Evolutionary conservation across 148 eudicot species (phyloP).

Genomic region (Amaranthus cruentus): DNA sequence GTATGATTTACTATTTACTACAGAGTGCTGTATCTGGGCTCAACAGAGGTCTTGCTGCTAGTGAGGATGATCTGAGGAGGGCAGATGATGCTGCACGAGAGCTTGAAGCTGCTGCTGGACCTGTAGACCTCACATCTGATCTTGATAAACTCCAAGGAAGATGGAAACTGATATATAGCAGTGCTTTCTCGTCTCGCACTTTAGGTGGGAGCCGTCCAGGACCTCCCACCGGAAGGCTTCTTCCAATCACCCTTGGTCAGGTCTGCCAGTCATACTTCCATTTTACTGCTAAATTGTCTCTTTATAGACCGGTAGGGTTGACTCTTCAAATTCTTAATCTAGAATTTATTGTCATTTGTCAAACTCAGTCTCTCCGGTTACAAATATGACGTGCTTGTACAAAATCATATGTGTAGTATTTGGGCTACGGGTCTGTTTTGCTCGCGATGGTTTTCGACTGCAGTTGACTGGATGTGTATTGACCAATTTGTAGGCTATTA

Average conservation of each 20-base stretch:
- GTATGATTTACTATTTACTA: slow-evolving; percentile 3
- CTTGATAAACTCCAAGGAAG: slow-evolving; percentile 83
- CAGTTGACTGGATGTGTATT: too few relatives aligned
- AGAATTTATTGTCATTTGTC: too few relatives aligned
- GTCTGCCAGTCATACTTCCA: slow-evolving; percentile 26
- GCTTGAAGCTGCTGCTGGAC: slow-evolving; percentile 63
- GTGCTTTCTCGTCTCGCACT: slow-evolving; percentile 95
- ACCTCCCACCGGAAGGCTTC: slow-evolving; percentile 79
- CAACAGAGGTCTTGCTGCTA: slow-evolving; percentile 95
- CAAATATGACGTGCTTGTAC: too few relatives aligned
- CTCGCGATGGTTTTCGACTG: too few relatives aligned
- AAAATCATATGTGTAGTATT: too few relatives aligned
- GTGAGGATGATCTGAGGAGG: slow-evolving; percentile 62
- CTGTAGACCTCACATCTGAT: slow-evolving; percentile 57
- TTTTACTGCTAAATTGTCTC: neutral
- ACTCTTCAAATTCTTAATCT: neutral
- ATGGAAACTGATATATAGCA: slow-evolving; percentile 91
- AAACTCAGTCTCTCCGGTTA: too few relatives aligned
- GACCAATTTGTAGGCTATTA: too few relatives aligned
- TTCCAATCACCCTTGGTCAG: slow-evolving; percentile 94
- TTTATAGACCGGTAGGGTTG: neutral
- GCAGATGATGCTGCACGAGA: slow-evolving; percentile 89
- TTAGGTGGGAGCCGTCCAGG: slow-evolving; percentile 97
- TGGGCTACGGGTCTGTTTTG: too few relatives aligned
- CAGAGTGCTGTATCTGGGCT: slow-evolving; percentile 87